Percentiles rank a stretch among this genome's conserved stretches.
phyloP scores from a whole-genome alignment of 345 rosid genomes.

The Noccaea caerulescens region DNA sequence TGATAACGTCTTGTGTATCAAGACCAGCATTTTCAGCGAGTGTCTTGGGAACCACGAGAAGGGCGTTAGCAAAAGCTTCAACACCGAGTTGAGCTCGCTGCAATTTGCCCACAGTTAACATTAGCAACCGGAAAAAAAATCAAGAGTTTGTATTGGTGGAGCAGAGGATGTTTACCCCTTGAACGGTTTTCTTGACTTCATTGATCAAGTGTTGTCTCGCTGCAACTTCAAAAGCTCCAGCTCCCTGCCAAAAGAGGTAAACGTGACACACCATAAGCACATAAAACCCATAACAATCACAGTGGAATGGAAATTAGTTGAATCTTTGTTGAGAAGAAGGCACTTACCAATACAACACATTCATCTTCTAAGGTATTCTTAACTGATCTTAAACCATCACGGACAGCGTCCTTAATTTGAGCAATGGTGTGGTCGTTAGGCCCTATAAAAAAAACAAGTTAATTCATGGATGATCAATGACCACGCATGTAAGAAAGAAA shows the following conservation, averaged over 20 bases:
- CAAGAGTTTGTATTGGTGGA: background rate
- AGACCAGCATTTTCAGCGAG: slow-evolving; percentile 97
- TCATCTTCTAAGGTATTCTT: slow-evolving; percentile 97
- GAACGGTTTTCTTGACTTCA: slow-evolving; percentile 88
- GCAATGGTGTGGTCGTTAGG: slow-evolving; percentile 98
- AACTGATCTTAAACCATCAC: slow-evolving; percentile 95
- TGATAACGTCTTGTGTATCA: slow-evolving; percentile 94
- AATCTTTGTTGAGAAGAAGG: slow-evolving; percentile 4
- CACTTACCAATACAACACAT: slow-evolving; percentile 79
- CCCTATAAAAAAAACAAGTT: slow-evolving; percentile 49
- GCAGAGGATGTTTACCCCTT: slow-evolving; percentile 65
- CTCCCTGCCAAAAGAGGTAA: slow-evolving; percentile 61
- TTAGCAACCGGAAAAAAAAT: background rate
- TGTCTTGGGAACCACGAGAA: slow-evolving; percentile 96
- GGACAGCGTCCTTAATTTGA: slow-evolving; percentile 96
- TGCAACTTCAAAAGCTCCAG: slow-evolving; percentile 98
- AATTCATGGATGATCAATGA: slow-evolving; percentile 16
- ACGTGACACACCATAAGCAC: slow-evolving; percentile 18
- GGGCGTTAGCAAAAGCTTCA: slow-evolving; percentile 97
- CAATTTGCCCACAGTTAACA: slow-evolving; percentile 22
- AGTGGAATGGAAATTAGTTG: background rate
- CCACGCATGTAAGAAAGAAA: background rate
- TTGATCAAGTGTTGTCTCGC: slow-evolving; percentile 83
- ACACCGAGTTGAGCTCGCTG: slow-evolving; percentile 99
- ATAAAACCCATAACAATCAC: background rate